phyloP scores from a whole-genome alignment of 495 filamentous ascomycete genomes.

The Hyaloscypha variabilis region DNA sequence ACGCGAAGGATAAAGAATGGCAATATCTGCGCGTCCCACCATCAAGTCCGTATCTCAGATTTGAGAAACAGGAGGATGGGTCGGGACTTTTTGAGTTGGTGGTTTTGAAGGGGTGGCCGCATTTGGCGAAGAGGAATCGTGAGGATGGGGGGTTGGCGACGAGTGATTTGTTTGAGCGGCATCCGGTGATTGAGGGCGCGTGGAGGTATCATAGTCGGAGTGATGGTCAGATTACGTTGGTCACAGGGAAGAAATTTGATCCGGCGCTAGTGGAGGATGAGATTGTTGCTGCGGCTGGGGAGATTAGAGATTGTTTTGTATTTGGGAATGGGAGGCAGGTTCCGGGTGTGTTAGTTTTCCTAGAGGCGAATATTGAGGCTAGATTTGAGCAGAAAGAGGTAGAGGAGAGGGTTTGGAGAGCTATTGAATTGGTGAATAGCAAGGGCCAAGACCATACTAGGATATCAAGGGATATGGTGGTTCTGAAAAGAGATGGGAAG shows the following conservation, averaged over 20 bases:
- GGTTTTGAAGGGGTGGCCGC: slow-evolving; percentile 61
- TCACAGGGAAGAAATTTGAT: slow-evolving; percentile 72
- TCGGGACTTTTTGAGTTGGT: slow-evolving; percentile 56
- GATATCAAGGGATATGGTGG: slow-evolving; percentile 47
- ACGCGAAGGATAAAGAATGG: slow-evolving; percentile 61
- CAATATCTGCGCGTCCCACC: slow-evolving; percentile 56
- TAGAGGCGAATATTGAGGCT: background rate
- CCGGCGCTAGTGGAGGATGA: slow-evolving; percentile 61
- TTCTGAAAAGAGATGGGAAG: slow-evolving; percentile 36
- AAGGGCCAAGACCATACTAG: slow-evolving; percentile 44
- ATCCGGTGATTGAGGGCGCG: slow-evolving; percentile 50
- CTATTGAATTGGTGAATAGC: slow-evolving; percentile 42
- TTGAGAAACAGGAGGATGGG: slow-evolving; percentile 57
- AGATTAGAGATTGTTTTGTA: slow-evolving; percentile 47
- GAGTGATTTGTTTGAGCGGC: slow-evolving; percentile 61
- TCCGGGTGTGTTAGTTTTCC: slow-evolving; percentile 49
- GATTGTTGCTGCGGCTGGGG: slow-evolving; percentile 34
- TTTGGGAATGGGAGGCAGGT: slow-evolving; percentile 49
- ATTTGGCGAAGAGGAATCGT: slow-evolving; percentile 62
- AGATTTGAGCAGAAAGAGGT: background rate
- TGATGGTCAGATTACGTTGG: slow-evolving; percentile 62
- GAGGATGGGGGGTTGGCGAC: slow-evolving; percentile 59
- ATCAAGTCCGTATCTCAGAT: slow-evolving; percentile 38
- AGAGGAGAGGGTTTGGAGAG: slow-evolving; percentile 37
- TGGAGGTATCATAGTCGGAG: slow-evolving; percentile 63